These are phyloP conservation scores for Ensete ventricosum DNA, from an alignment of 176 grass and related monocot genomes.

Conservation along the genomic window DNA sequence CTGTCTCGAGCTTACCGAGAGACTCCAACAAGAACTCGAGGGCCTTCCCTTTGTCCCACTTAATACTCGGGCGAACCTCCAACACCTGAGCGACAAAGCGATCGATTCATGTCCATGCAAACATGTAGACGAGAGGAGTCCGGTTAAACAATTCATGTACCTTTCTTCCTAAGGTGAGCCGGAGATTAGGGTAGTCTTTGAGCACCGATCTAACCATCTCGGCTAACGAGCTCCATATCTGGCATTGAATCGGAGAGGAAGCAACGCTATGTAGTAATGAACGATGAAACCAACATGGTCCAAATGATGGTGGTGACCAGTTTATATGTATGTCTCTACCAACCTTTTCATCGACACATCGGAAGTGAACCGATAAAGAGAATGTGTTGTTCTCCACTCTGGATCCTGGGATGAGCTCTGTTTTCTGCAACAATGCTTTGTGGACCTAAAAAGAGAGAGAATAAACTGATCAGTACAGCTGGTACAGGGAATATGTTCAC, in stretches of 20 bases:
- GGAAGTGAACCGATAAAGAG: slow-evolving; percentile 63
- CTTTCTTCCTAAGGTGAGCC: slow-evolving; percentile 52
- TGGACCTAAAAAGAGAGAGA: slow-evolving; percentile 17
- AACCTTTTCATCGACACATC: slow-evolving; percentile 55
- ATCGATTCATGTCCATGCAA: not conserved
- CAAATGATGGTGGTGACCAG: too few species aligned
- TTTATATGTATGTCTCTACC: not conserved
- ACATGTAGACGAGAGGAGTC: too few species aligned
- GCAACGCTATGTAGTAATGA: not conserved
- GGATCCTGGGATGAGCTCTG: slow-evolving; percentile 34
- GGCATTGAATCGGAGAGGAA: not conserved
- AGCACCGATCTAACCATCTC: slow-evolving; percentile 45
- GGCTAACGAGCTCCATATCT: slow-evolving; percentile 31
- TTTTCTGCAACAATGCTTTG: slow-evolving; percentile 25
- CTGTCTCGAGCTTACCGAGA: slow-evolving; percentile 17
- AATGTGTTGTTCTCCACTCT: slow-evolving; percentile 80
- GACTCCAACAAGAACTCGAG: slow-evolving; percentile 55
- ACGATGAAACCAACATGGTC: too few species aligned
- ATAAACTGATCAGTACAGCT: not conserved
- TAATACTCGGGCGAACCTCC: slow-evolving; percentile 52
- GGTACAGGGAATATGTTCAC: not conserved
- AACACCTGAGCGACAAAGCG: slow-evolving; percentile 21
- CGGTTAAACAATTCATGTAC: slow-evolving; percentile 5
- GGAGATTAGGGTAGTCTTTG: slow-evolving; percentile 38
- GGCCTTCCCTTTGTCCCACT: slow-evolving; percentile 79